Evolutionary conservation across 257 asterid genomes (phyloP), one percentile per base, ranked within the genome.

Genomic region (Ajuga chamaepitys): DNA sequence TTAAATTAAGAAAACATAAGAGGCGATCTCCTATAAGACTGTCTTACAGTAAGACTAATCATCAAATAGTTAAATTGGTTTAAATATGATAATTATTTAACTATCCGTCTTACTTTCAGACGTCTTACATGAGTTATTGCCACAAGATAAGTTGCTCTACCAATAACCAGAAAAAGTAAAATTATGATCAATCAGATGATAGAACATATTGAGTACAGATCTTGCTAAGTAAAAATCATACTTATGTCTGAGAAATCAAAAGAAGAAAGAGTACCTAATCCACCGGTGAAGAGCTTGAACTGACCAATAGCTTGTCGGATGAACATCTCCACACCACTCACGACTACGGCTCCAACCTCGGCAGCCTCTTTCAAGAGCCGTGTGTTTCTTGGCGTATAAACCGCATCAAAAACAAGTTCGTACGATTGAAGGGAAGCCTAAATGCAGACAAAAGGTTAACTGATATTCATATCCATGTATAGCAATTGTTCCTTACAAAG

Each of bases 251-350:
- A 20, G 46, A 34, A 51, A 47, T 16, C n/a, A 68, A 26, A 77
- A 47, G 20, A 22, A 17, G 37, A 17, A 17, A 28, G 34, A 24
- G 44, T 83, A 83, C 95, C 88, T 80, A 81, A 74, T 70, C 95
- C 95, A 47, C 58, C 69, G 5, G 95, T 84, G 80, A 86, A 86
- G 70, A 86, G 58, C 54, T 82, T 84, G 17, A 86, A 84, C 53
- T 84, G 91, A 6, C 81, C 85, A 64, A 86, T 67, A 7, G 91
- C 95, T 53, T 86, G 95, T 45, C 95, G 78, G 58, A 78, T 76
- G 75, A 86, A 86, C 95, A 86, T 86, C 81, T 86, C 95, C 28
- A 86, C 88, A 20, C 95, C 91, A 58, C 88, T 80, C 71, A 86
- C 87, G 22, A 80, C 95, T 24, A 44, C 42, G 48, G 88, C 86